Conservation (phyloP, 345 rosid genomes). For the Crucihimalaya himalaica region DNA sequence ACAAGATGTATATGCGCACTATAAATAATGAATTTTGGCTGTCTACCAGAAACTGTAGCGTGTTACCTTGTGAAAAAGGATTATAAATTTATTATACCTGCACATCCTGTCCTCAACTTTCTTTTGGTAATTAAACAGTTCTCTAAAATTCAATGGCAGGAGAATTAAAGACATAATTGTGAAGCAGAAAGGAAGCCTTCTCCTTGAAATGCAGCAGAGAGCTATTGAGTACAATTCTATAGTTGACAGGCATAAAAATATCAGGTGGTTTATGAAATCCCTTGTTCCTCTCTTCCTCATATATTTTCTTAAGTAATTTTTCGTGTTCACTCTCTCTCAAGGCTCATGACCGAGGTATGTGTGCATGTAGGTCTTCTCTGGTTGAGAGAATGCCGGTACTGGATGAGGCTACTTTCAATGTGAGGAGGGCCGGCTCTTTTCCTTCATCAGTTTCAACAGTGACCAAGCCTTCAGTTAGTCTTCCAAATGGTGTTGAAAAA, state of each 20-base stretch:
- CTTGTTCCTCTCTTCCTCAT: conserved; percentile 9
- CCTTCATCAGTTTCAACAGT: conserved; percentile 70
- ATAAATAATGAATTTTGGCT: conserved; percentile 4
- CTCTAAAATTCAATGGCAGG: conserved; percentile 49
- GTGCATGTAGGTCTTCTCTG: conserved; percentile 68
- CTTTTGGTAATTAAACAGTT: conserved; percentile 7
- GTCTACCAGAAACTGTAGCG: conserved; percentile 14
- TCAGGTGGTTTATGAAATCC: conserved; percentile 52
- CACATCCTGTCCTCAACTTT: conserved; percentile 13
- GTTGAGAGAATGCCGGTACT: conserved; percentile 98
- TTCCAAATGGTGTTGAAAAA: conserved; percentile 88
- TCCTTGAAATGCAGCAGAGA: conserved; percentile 99
- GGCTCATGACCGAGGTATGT: conserved; percentile 37
- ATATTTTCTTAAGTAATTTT: conserved; percentile 12
- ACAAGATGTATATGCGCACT: conserved; percentile 19
- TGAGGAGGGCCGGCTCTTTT: conserved; percentile 81
- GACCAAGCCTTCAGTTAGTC: conserved; percentile 56
- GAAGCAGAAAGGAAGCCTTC: conserved; percentile 83
- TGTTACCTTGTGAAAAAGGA: not conserved
- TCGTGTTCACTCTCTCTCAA: conserved; percentile 10
- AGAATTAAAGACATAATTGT: conserved; percentile 68
- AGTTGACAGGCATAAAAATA: conserved; percentile 81
- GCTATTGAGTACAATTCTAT: conserved; percentile 88
- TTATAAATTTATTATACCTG: conserved; percentile 5
- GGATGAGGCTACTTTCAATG: conserved; percentile 93